Conservation (phyloP, 106 monocot species). For the Narthecium ossifragum region DNA sequence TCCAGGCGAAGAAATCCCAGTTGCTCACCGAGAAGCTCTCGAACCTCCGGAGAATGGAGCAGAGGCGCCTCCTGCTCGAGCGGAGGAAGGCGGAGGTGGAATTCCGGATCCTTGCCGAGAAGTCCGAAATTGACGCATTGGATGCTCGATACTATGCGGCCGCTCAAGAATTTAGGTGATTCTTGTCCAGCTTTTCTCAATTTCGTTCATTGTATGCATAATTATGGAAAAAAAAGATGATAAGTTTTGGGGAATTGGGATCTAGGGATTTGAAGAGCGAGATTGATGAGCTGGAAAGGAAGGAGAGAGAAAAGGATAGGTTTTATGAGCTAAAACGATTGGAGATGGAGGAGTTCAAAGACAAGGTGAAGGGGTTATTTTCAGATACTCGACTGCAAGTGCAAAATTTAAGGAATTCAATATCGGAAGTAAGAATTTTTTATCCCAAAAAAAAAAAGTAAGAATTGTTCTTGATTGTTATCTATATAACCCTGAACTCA, state of each 20-base stretch:
- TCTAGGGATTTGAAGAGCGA: conserved; percentile 25
- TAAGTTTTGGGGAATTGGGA: too few relatives aligned
- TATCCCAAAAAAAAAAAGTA: too few relatives aligned
- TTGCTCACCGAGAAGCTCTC: conserved; percentile 18
- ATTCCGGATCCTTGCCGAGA: conserved; percentile 28
- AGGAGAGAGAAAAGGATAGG: conserved; percentile 34
- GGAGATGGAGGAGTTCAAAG: conserved; percentile 41
- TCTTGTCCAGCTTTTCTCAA: too few relatives aligned
- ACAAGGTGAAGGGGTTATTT: conserved; percentile 11
- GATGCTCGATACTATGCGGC: conserved; percentile 14
- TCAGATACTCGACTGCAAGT: conserved; percentile 18
- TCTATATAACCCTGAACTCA: too few relatives aligned
- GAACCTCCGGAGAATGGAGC: conserved; percentile 17
- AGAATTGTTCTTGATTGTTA: too few relatives aligned
- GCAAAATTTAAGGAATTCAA: conserved; percentile 15
- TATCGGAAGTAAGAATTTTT: conserved; percentile 23
- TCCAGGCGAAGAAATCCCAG: conserved; percentile 21
- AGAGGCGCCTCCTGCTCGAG: conserved; percentile 33
- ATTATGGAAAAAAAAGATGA: too few relatives aligned
- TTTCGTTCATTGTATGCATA: too few relatives aligned
- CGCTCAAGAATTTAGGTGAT: conserved; percentile 24
- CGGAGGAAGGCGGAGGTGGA: conserved; percentile 19
- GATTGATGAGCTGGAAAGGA: conserved; percentile 25
- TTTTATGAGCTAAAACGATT: conserved; percentile 23
- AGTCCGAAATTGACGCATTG: conserved; percentile 24